Evolutionary conservation across 495 filamentous ascomycete genomes (phyloP), one percentile per base, ranked within the genome.

Genomic region (Neurospora sp.): DNA sequence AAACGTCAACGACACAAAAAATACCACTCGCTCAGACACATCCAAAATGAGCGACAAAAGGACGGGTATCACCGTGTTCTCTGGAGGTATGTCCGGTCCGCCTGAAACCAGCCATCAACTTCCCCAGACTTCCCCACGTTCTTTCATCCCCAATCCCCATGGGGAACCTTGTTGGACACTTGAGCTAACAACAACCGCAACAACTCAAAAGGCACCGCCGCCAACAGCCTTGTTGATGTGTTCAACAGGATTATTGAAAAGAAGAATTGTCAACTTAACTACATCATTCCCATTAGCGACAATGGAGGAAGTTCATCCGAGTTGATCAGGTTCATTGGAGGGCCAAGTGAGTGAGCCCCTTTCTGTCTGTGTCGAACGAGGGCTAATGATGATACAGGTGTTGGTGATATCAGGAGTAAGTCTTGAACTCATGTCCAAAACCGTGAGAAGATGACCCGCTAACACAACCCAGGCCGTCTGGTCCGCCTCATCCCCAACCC

Each of bases 231-330:
- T 3, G 95, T 98, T 14, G 95, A 97, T 79, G 93, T 97, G 14
- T 97, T 98, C 81, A 88, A 89, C 76, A 85, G 86, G 35, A 86
- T 98, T 7, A 86, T 90, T n/a, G 85, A 91, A 74, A 91, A 88
- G 80, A 91, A 91, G 71, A 82, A 87, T 42, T 92, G 92, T 74
- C 85, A 85, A 31, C 86, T 96, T 62, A 93, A 87, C 79, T 95
- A 96, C 77, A 88, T 97, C 73, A 96, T 98, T 71, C 95, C 95
- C 18, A 97, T 98, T 78, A 93, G 91, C 76, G 95, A 98, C 81
- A 98, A 98, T 84, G 95, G 95, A 38, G 95, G 95, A 20, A 94
- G 91, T 40, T 94, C 94, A 1, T 95, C 92, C 8, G 95, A 98
- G 83, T 81, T 98, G 77, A 95, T 97, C 75, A 87, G 95, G 18